A percentile compares a stretch with the other conserved stretches of the same genome.
Evolutionary conservation across 2,329 filamentous ascomycete genomes (phyloP).

Genomic region (Dryadomyces quercivorus): DNA sequence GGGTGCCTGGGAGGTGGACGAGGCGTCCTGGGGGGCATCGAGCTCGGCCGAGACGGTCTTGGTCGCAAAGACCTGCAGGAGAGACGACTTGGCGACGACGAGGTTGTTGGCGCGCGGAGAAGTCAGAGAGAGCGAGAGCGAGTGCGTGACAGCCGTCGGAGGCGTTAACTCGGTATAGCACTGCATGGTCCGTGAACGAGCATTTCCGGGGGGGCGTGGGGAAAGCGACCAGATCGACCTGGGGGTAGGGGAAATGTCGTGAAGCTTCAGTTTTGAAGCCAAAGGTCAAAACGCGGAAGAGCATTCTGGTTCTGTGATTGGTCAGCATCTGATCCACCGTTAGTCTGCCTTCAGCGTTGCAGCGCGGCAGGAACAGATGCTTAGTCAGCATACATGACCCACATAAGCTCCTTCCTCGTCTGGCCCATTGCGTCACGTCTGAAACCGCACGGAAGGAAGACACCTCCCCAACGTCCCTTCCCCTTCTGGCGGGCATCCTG

Average conservation of each 20-base stretch:
- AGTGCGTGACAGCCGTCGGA: slow-evolving; percentile 88
- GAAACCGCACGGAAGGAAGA: neutral
- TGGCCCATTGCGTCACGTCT: slow-evolving; percentile 1
- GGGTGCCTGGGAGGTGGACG: slow-evolving; percentile 20
- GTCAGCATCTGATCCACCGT: no score
- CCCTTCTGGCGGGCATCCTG: no score
- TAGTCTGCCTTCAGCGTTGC: no score
- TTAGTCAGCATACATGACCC: neutral
- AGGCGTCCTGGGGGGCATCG: slow-evolving; percentile 27
- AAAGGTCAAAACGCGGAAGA: no score
- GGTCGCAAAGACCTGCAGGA: slow-evolving; percentile 81
- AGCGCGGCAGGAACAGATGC: neutral
- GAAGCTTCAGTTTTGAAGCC: no score
- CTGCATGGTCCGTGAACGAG: slow-evolving; percentile 53
- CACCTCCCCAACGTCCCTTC: neutral
- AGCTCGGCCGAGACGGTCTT: slow-evolving; percentile 55
- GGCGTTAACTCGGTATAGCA: slow-evolving; percentile 94
- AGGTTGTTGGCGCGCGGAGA: slow-evolving; percentile 70
- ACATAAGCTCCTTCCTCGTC: neutral
- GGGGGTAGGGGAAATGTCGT: neutral
- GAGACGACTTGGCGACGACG: slow-evolving; percentile 80
- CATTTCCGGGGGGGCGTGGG: neutral
- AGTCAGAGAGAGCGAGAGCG: slow-evolving; percentile 66
- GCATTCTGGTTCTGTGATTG: no score
- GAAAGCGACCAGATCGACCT: neutral